Conservation (phyloP, 2,329 filamentous ascomycete species). For the Aspergillus niger region DNA sequence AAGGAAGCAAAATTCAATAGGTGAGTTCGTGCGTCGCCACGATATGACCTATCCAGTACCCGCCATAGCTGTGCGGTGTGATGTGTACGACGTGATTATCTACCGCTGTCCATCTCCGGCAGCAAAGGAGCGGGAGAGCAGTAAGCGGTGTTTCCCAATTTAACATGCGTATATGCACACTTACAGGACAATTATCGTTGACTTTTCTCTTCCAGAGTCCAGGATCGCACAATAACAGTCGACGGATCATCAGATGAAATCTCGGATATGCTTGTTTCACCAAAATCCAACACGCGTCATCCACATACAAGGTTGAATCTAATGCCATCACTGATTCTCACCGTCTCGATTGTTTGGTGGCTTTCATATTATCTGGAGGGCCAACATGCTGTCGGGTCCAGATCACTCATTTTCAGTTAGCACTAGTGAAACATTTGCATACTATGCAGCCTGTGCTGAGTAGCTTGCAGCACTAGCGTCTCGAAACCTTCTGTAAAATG, state of each 20-base stretch:
- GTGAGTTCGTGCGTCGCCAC: neutral
- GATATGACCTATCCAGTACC: neutral
- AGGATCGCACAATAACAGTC: neutral
- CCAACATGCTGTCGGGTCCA: slow-evolving; percentile 4
- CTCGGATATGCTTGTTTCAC: neutral
- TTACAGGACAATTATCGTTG: neutral
- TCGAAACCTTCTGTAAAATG: neutral
- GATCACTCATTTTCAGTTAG: neutral
- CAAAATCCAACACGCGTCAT: neutral
- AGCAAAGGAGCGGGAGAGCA: neutral
- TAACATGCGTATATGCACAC: neutral
- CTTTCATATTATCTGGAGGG: neutral
- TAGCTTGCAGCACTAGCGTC: slow-evolving; percentile 1
- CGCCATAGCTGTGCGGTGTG: neutral
- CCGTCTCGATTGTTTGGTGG: neutral
- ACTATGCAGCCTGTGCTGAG: slow-evolving; percentile 1
- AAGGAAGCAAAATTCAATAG: neutral
- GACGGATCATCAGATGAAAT: neutral
- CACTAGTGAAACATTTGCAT: neutral
- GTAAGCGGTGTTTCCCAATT: neutral
- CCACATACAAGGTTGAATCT: neutral
- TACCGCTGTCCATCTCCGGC: neutral
- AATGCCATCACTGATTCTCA: neutral
- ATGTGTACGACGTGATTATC: neutral
- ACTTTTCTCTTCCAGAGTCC: neutral